Evolutionary conservation across 2,329 filamentous ascomycete genomes (phyloP).

Genomic region (Claviceps sp.): DNA sequence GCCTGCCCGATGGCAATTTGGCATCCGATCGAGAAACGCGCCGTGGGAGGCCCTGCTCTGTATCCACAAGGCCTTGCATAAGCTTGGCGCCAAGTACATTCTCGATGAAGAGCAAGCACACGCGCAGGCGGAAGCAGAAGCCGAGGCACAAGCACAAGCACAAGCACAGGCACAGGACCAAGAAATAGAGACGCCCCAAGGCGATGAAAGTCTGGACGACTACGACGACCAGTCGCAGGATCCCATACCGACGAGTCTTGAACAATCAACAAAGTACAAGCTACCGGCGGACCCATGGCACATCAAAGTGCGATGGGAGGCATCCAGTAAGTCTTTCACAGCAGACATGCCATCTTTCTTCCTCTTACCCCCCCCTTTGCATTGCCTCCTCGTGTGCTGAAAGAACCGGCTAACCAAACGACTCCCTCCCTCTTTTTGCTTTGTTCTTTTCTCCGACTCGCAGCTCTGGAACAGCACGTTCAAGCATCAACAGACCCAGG

Average conservation of each 20-base stretch:
- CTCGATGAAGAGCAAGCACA: constrained; percentile 46
- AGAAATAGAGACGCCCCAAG: constrained; percentile 21
- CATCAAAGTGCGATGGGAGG: constrained; percentile 79
- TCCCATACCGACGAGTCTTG: constrained; percentile 25
- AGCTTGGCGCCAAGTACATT: constrained; percentile 83
- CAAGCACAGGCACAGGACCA: constrained; percentile 20
- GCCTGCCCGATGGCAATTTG: constrained; percentile 93
- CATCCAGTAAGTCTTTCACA: constrained; percentile 52
- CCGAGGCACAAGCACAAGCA: no score
- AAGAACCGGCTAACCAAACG: no score
- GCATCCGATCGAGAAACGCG: constrained; percentile 85
- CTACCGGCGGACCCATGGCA: constrained; percentile 94
- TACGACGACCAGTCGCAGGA: constrained; percentile 23
- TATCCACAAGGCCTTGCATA: constrained; percentile 82
- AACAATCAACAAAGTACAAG: constrained; percentile 53
- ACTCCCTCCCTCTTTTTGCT: background rate
- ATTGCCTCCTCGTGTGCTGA: no score
- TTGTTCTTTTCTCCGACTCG: background rate
- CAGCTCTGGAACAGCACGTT: constrained; percentile 7
- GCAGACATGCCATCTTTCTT: background rate
- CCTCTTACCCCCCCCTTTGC: no score
- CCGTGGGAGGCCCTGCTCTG: constrained; percentile 90
- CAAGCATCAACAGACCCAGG: constrained; percentile 2
- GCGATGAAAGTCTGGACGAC: constrained; percentile 28
- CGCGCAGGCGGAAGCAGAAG: constrained; percentile 8